Percentiles rank a stretch among this genome's conserved stretches.
Evolutionary conservation across 345 rosid genomes (phyloP).

Genomic region (Durio zibethinus): DNA sequence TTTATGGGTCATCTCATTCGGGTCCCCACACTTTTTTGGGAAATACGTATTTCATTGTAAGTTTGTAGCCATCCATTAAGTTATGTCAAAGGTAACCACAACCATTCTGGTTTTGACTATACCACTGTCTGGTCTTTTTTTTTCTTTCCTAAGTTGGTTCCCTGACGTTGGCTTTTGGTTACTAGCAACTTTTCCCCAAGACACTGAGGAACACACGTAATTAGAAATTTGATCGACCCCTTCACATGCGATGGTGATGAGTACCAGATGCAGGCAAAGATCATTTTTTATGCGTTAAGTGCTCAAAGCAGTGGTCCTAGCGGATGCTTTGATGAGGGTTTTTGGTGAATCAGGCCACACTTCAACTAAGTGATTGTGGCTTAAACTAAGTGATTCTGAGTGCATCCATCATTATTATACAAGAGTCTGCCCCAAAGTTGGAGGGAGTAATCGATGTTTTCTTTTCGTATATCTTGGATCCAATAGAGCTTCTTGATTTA

Average conservation of each 20-base stretch:
- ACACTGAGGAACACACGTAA: neutral
- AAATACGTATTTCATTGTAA: neutral
- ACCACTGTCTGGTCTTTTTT: neutral
- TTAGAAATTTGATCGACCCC: neutral
- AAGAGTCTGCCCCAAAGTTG: slow-evolving; percentile 2
- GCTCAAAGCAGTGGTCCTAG: neutral
- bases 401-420: neutral
- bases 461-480: slow-evolving; percentile 5
- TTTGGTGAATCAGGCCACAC: neutral
- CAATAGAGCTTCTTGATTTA: neutral
- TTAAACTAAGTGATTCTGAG: neutral
- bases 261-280: slow-evolving; percentile 6
- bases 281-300: neutral
- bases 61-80: slow-evolving; percentile 11
- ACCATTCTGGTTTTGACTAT: neutral
- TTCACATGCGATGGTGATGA: neutral
- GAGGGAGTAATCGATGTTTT: neutral
- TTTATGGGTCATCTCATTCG: neutral
- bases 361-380: too few species aligned
- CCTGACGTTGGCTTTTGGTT: neutral
- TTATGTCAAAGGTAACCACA: neutral
- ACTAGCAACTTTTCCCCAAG: neutral
- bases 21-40: neutral
- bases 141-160: neutral
- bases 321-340: neutral